phyloP scores from a whole-genome alignment of 2,329 filamentous ascomycete genomes.

The Beauveria asiatica region DNA sequence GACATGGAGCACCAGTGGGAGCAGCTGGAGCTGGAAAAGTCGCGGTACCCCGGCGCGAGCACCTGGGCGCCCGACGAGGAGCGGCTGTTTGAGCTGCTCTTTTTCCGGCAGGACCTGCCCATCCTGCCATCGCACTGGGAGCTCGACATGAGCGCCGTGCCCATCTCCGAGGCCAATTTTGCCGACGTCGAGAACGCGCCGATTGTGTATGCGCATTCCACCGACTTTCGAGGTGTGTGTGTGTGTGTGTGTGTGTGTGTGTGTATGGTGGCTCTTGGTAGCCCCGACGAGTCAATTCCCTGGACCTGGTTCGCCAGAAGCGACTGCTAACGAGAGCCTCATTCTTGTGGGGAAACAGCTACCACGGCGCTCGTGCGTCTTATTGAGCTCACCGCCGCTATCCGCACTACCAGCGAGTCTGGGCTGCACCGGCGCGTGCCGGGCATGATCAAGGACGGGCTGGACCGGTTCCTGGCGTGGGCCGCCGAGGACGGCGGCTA shows the following conservation, averaged over 20 bases:
- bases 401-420: conserved; percentile 28
- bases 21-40: conserved; percentile 37
- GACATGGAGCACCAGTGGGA: conserved; percentile 20
- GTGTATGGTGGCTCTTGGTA: no score
- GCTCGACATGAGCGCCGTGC: conserved; percentile 31
- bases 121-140: conserved; percentile 33
- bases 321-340: not conserved
- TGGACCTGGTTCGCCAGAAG: not conserved
- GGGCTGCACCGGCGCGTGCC: conserved; percentile 25
- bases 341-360: conserved; percentile 22
- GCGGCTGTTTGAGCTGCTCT: conserved; percentile 33
- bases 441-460: conserved; percentile 24
- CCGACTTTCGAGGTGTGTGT: conserved; percentile 29
- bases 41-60: conserved; percentile 32
- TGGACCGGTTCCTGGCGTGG: conserved; percentile 31
- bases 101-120: conserved; percentile 31
- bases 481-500: conserved; percentile 33
- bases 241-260: no score
- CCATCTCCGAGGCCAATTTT: conserved; percentile 30
- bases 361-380: conserved; percentile 30
- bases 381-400: conserved; percentile 30
- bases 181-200: conserved; percentile 23
- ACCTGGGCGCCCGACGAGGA: conserved; percentile 45
- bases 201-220: conserved; percentile 29
- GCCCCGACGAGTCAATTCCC: no score